A percentile compares a stretch with the other conserved stretches of the same genome.
phyloP scores from a whole-genome alignment of 129 eudicot species.

The Sambucus nigra region DNA sequence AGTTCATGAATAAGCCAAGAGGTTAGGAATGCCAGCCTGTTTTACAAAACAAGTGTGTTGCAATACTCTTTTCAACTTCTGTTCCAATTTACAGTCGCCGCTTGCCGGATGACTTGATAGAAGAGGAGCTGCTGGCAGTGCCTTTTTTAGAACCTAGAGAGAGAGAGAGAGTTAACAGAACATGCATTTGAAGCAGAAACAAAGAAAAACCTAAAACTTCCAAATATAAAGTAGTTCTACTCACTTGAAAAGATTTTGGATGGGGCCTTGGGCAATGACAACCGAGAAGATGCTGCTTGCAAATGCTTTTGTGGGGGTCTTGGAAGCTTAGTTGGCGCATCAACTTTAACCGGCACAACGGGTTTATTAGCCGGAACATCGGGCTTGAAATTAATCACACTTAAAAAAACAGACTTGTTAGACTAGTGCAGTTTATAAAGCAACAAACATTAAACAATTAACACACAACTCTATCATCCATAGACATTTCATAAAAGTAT shows the following conservation, averaged over 20 bases:
- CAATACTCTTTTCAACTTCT: no score
- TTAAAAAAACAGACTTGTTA: not conserved
- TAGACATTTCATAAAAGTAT: not conserved
- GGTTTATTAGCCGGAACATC: no score
- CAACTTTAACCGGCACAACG: no score
- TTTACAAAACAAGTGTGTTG: no score
- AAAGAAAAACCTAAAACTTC: not conserved
- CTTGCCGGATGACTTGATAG: constrained; percentile 10
- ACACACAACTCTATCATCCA: not conserved
- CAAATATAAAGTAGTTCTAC: not conserved
- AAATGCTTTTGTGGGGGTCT: constrained; percentile 45
- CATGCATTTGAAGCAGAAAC: not conserved
- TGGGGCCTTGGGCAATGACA: constrained; percentile 37
- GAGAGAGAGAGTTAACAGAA: not conserved
- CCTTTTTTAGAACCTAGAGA: constrained; percentile 27
- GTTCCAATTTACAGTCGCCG: constrained; percentile 15
- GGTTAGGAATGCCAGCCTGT: no score
- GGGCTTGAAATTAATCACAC: constrained; percentile 34
- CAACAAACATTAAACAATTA: not conserved
- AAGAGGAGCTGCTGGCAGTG: constrained; percentile 18
- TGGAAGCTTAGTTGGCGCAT: constrained; percentile 44
- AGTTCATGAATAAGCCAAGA: no score
- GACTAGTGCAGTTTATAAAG: not conserved
- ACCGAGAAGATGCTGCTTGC: constrained; percentile 41
- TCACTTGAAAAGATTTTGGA: constrained; percentile 47